A percentile compares a stretch with the other conserved stretches of the same genome.
Evolutionary conservation across 116 monocot genomes (phyloP).

Genomic region (Zostera marina): DNA sequence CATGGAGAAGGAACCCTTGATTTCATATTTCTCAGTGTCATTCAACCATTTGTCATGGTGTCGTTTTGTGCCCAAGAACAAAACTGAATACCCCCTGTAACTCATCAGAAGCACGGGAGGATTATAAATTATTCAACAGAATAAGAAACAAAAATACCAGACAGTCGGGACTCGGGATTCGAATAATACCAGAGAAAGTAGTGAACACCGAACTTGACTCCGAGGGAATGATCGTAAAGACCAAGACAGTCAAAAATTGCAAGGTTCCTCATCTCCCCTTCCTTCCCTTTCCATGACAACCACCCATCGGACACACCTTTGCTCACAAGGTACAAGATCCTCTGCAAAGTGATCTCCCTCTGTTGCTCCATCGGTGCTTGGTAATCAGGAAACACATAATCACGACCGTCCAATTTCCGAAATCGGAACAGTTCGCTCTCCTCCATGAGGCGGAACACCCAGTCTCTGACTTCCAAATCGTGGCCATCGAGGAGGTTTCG

Average conservation of each 20-base stretch:
- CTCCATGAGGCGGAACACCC: slow-evolving; percentile 67
- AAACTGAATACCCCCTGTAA: slow-evolving; percentile 64
- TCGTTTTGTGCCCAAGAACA: slow-evolving; percentile 79
- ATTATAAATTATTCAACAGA: neutral
- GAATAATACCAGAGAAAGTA: slow-evolving; percentile 65
- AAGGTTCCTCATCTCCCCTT: slow-evolving; percentile 43
- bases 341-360: slow-evolving; percentile 65
- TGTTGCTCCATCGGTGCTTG: slow-evolving; percentile 84
- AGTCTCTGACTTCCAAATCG: slow-evolving; percentile 36
- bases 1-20: slow-evolving; percentile 96
- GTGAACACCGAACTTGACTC: slow-evolving; percentile 72
- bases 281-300: slow-evolving; percentile 39
- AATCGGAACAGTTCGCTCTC: slow-evolving; percentile 57
- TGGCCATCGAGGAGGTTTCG: slow-evolving; percentile 63
- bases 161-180: neutral
- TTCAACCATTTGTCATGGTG: slow-evolving; percentile 93
- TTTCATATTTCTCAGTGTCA: slow-evolving; percentile 53
- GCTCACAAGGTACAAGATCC: slow-evolving; percentile 40
- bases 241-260: slow-evolving; percentile 43
- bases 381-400: slow-evolving; percentile 60
- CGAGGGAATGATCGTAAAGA: slow-evolving; percentile 67
- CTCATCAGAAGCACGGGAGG: neutral
- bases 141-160: neutral
- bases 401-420: slow-evolving; percentile 13
- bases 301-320: slow-evolving; percentile 63